Evolutionary conservation across 257 asterid genomes (phyloP), one percentile per base, ranked within the genome.

Genomic region (Solanum sejunctum): DNA sequence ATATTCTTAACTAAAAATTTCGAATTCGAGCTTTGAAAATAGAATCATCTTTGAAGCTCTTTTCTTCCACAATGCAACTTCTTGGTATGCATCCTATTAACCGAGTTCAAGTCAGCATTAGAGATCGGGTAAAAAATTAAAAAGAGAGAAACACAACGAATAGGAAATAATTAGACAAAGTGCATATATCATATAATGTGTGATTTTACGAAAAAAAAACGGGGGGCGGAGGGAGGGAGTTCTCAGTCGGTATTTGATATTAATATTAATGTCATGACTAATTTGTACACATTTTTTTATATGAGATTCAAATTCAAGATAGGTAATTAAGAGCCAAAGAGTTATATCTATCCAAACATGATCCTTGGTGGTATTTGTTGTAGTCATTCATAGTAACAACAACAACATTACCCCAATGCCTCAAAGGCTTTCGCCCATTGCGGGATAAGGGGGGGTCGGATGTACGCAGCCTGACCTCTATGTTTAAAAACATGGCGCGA

Each of bases 161-260:
- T 15, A 67, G n/a, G 0, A 67, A 67, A 36, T 32, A 67, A 32
- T 36, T 67, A 67, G 21, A 32, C 51, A 36, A 36, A 66, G 23
- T 36, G 16, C 18, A 64, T 67, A 32, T 32, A 67, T 32, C 75
- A 67, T 16, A 67, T 67, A 32, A 15, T 7, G 8, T 13, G 13
- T 16, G 13, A 15, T 47, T 32, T 8, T 28, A 28, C 4, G 2
- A 5, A 21, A 21, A 61, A 61, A 21, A 28, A 28, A 28, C 2
- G 0, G 26, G 26, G 0, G 2, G 32, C 0, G 1, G 32, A 2
- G 28, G 28, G 28, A 2, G 39, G 0, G 0, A 0, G 1, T 5
- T 21, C 32, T 21, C 17, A 0, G 1, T 61, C 2, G 4, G 0
- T 11, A 0, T 23, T 23, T 61, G 2, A 6, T 11, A 61, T 61